Percentiles rank a stretch among this genome's conserved stretches.
Conservation (phyloP, 2,329 filamentous ascomycete genomes). For the Magnaporthales sp. region DNA sequence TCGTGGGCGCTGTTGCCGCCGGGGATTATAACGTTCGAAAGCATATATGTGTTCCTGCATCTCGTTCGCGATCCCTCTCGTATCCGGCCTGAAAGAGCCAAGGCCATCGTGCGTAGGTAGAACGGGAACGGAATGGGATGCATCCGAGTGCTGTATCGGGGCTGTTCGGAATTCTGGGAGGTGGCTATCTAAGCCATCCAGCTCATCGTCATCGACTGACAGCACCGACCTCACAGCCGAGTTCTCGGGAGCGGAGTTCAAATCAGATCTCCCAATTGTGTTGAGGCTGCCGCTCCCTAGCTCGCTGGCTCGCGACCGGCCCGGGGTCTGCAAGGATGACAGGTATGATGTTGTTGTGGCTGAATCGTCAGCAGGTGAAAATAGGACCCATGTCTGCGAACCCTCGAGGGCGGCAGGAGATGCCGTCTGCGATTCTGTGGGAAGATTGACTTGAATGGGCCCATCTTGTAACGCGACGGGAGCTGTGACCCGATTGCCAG, state of each 20-base stretch:
- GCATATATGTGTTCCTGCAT: constrained; percentile 82
- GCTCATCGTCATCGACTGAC: constrained; percentile 57
- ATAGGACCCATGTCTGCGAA: constrained; percentile 92
- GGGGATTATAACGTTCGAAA: constrained; percentile 78
- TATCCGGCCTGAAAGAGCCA: constrained; percentile 67
- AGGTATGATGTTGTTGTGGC: constrained; percentile 56
- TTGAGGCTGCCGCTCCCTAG: constrained; percentile 75
- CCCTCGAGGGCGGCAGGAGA: constrained; percentile 43
- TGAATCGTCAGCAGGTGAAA: constrained; percentile 63
- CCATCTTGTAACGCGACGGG: constrained; percentile 7
- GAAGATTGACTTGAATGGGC: neutral
- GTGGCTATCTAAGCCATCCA: constrained; percentile 90
- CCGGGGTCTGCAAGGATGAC: constrained; percentile 54
- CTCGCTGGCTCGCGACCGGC: constrained; percentile 68
- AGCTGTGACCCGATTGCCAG: constrained; percentile 30
- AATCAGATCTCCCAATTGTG: constrained; percentile 54
- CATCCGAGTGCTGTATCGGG: constrained; percentile 18
- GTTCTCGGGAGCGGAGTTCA: constrained; percentile 26
- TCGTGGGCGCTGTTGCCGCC: constrained; percentile 45
- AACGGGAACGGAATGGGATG: constrained; percentile 49
- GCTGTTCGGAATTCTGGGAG: constrained; percentile 68
- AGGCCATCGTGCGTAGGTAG: constrained; percentile 90
- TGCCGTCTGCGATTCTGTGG: neutral
- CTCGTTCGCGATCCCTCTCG: constrained; percentile 27
- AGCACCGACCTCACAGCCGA: constrained; percentile 27